A percentile compares a stretch with the other conserved stretches of the same genome.
Conservation (phyloP, 257 asterid species). For the Solanum appendiculatum region DNA sequence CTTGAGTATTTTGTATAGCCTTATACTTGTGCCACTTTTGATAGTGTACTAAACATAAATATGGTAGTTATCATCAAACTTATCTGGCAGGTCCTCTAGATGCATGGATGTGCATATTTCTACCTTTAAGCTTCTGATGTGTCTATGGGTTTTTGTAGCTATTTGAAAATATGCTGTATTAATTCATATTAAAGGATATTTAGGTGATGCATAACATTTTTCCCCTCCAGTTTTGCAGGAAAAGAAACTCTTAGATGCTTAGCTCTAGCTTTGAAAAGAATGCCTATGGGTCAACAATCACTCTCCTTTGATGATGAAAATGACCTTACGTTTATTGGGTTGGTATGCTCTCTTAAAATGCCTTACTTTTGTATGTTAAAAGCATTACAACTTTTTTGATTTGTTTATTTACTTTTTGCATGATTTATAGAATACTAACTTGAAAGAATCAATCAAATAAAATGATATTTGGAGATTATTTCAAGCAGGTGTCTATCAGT, state of each 20-base stretch:
- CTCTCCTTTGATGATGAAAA: slow-evolving; percentile 81
- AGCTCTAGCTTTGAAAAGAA: slow-evolving; percentile 88
- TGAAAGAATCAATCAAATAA: not conserved
- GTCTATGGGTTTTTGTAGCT: not conserved
- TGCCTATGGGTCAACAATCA: slow-evolving; percentile 80
- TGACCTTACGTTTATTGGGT: slow-evolving; percentile 98
- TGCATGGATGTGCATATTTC: not conserved
- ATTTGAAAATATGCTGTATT: not conserved
- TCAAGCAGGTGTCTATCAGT: not conserved
- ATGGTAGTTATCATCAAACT: not conserved
- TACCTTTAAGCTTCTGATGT: not conserved
- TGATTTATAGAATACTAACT: not conserved
- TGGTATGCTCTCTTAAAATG: slow-evolving; percentile 94
- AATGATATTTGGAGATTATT: not conserved
- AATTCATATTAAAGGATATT: not conserved
- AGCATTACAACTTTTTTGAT: slow-evolving; percentile 1
- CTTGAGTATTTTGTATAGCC: not conserved
- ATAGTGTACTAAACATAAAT: not conserved
- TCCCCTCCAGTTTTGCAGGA: slow-evolving; percentile 78
- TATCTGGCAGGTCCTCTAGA: not conserved
- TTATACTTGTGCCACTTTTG: not conserved
- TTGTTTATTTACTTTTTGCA: slow-evolving; percentile 6
- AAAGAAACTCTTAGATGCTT: slow-evolving; percentile 90
- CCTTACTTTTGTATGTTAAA: slow-evolving; percentile 1
- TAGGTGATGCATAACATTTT: slow-evolving; percentile 3